Evolutionary conservation across 140 eudicot species (phyloP), one percentile per base, ranked within the genome.

Genomic region (Erigeron philadelphicus): DNA sequence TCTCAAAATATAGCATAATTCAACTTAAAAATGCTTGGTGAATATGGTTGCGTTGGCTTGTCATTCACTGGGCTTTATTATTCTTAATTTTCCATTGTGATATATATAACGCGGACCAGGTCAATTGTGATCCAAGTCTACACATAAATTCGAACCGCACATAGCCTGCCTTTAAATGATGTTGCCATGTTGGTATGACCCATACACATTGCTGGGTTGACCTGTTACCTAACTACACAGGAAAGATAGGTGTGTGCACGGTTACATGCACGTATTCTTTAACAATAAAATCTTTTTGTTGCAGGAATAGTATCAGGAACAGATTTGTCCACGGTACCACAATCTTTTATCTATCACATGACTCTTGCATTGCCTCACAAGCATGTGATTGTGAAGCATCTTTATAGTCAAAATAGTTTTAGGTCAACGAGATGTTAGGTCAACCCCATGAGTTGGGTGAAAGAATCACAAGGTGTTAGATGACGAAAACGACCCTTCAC

Each of bases 351-450:
- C 31, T n/a, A 71, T 72, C 81, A 71, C 81, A 64, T 64, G 77
- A 77, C 17, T 52, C 81, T 66, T 11, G 70, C 68, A 45, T 35
- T 56, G 18, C 62, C 45, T 75, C 65, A 60, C 60, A 25, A 46
- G 41, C 81, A 77, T 77, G 77, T 77, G 77, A 77, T 38, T 38
- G 61, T 64, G 43, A n/a, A 49, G 57, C 38, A 31, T 31, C 38
- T 31, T 56, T 64, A 23, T 64, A 63, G 61, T 71, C 76, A 69
- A 76, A 21, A 40, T 61, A 61, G 38, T 12, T 72, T 1, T 64
- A 70, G 73, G 77, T 77, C 81, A 77, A 77, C 77, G 41, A 45
- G 40, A 54, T 70, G 68, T 76, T 62, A 45, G 76, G 76, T 63
- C 77, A 77, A 71, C 68, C 31, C 64, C 77, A 77, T 64, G 50